Evolutionary conservation across 495 filamentous ascomycete genomes (phyloP), one percentile per base, ranked within the genome.

Genomic region (Aspergillus ellipticus): DNA sequence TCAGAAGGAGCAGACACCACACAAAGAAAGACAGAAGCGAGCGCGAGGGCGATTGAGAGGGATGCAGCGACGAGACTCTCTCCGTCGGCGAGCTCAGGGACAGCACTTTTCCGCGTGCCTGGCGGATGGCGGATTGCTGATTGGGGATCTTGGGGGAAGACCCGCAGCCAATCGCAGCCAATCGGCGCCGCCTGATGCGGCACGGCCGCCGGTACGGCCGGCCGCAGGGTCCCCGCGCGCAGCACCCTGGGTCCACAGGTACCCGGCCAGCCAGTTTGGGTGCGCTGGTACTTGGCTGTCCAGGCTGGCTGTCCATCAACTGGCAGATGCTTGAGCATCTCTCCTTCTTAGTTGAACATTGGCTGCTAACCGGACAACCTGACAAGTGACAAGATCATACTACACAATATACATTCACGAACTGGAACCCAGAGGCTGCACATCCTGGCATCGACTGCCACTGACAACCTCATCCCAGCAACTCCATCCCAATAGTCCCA

Each of bases 151-250:
- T n/a, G 67, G 60, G 56, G 64, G 66, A 61, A 51, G 54, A 53
- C 59, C 62, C 61, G 62, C 66, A 41, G 46, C 70, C 68, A 73
- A 73, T 73, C 61, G 62, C 66, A 41, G 46, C 70, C 68, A 73
- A 73, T 73, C 68, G 67, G 42, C 43, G 48, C 29, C 33, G 43
- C 13, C 22, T 35, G 53, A 73, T 62, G 51, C 58, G 39, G 53
- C 66, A 70, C 64, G 63, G 62, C 61, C 53, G 54, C 11, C 42
- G 56, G 28, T 58, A 58, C 49, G 56, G 56, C 9, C 13, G 51
- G 35, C 56, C 6, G 35, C 26, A 54, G 5, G 6, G 15, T 17
- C 42, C 24, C 15, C 13, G 28, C 7, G 24, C 22, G 45, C 24
- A 48, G 24, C 22, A 28, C 45, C 45, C 45, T 48, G 45, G 26